Evolutionary conservation across 1,284 basidiomycete genomes (phyloP).

Genomic region (Cystobasidium sp.): DNA sequence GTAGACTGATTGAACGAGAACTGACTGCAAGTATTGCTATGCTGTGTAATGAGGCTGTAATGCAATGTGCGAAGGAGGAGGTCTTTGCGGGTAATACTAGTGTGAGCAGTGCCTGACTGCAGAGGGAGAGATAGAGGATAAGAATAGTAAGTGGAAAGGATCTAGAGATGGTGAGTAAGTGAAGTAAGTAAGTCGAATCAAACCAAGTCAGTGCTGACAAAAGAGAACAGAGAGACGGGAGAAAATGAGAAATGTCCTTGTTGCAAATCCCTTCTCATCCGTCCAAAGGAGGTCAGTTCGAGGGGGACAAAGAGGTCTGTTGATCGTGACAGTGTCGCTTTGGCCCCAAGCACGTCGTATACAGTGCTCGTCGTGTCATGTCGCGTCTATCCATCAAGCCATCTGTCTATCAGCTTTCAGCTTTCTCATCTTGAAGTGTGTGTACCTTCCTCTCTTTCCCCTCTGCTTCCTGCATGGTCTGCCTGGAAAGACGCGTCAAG

Average conservation of each 20-base stretch:
- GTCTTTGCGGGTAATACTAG: neutral
- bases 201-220: neutral
- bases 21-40: neutral
- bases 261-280: neutral
- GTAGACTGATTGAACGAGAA: no score
- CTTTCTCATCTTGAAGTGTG: no score
- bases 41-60: neutral
- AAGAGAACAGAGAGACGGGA: neutral
- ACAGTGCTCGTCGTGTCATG: no score
- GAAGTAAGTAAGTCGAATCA: neutral
- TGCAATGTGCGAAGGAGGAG: neutral
- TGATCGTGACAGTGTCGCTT: no score
- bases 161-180: neutral
- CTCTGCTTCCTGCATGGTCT: no score
- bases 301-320: no score
- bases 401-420: no score
- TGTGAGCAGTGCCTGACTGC: constrained; percentile 17
- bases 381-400: no score
- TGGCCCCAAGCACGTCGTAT: no score
- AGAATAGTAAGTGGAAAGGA: neutral
- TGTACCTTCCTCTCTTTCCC: no score
- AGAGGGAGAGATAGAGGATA: neutral
- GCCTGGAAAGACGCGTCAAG: no score
- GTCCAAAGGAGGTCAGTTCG: neutral
- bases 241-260: neutral